Conservation (phyloP, 352 stramenopile species). For the Globisporangium abappressorium region DNA sequence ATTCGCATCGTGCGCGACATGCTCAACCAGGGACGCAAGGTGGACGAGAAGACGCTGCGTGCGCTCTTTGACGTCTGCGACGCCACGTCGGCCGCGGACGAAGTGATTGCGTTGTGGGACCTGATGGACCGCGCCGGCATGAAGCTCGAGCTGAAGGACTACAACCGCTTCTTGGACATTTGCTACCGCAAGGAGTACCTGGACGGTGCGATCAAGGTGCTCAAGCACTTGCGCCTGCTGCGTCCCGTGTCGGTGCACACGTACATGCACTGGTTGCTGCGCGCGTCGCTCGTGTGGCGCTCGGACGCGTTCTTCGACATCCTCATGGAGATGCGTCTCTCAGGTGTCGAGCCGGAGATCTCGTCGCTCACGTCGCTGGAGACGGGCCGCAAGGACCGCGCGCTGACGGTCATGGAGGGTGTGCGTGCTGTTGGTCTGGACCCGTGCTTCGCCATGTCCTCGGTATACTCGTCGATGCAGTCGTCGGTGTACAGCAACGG, state of each 20-base stretch:
- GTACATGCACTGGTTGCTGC: slow-evolving; percentile 85
- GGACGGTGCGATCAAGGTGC: slow-evolving; percentile 70
- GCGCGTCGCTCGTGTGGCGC: slow-evolving; percentile 74
- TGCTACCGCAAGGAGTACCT: slow-evolving; percentile 78
- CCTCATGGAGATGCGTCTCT: slow-evolving; percentile 84
- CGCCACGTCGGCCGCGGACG: slow-evolving; percentile 53
- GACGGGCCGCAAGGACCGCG: slow-evolving; percentile 76
- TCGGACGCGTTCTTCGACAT: slow-evolving; percentile 84
- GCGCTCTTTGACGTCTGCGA: slow-evolving; percentile 74
- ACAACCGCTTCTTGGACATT: slow-evolving; percentile 71
- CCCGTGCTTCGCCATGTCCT: slow-evolving; percentile 85
- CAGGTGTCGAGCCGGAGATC: slow-evolving; percentile 77
- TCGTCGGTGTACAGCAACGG: slow-evolving; percentile 68
- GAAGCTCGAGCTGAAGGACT: slow-evolving; percentile 51
- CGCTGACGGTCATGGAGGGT: slow-evolving; percentile 86
- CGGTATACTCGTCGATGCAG: slow-evolving; percentile 82
- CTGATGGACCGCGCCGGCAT: slow-evolving; percentile 67
- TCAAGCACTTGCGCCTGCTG: slow-evolving; percentile 72
- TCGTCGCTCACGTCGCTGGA: slow-evolving; percentile 83
- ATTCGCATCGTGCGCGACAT: slow-evolving; percentile 81
- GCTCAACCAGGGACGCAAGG: slow-evolving; percentile 81
- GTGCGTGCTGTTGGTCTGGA: slow-evolving; percentile 79
- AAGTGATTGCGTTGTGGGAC: slow-evolving; percentile 67
- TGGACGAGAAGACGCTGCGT: slow-evolving; percentile 68
- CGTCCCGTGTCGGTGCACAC: slow-evolving; percentile 62